Evolutionary conservation across 2,329 filamentous ascomycete genomes (phyloP).

Genomic region (Capronia epimyces): DNA sequence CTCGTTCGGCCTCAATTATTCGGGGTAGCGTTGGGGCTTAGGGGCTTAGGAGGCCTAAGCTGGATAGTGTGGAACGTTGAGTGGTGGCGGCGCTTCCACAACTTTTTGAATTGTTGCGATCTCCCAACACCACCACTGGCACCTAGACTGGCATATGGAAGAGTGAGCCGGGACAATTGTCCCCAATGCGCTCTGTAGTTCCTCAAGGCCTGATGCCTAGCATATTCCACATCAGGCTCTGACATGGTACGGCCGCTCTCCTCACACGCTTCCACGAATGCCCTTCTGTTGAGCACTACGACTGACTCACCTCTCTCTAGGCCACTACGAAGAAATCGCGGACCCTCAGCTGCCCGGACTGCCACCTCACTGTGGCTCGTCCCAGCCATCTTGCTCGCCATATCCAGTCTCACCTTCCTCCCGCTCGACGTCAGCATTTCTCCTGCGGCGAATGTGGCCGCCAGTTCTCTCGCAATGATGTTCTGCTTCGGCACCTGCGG

Average conservation of each 20-base stretch:
- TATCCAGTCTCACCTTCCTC: slow-evolving; percentile 21
- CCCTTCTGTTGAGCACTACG: not conserved
- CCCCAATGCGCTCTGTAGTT: too few species aligned
- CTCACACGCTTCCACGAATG: not conserved
- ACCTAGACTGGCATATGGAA: too few species aligned
- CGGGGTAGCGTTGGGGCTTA: too few species aligned
- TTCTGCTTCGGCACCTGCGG: slow-evolving; percentile 20
- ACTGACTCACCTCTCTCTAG: not conserved
- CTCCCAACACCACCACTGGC: too few species aligned
- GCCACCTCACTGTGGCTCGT: slow-evolving; percentile 18
- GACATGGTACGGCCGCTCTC: not conserved
- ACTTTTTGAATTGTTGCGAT: too few species aligned
- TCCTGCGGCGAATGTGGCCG: slow-evolving; percentile 19
- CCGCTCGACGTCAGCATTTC: slow-evolving; percentile 18
- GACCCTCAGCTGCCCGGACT: slow-evolving; percentile 19
- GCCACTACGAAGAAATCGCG: slow-evolving; percentile 11
- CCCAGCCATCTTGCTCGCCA: slow-evolving; percentile 23
- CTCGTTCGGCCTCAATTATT: too few species aligned
- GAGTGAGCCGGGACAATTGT: too few species aligned
- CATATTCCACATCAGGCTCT: not conserved
- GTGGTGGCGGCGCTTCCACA: too few species aligned
- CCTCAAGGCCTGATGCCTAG: not conserved
- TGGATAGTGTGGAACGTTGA: too few species aligned
- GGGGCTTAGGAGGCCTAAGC: too few species aligned
- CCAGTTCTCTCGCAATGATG: slow-evolving; percentile 23